Evolutionary conservation across 2,329 filamentous ascomycete genomes (phyloP).

Genomic region (Gliomastix tumulicola): DNA sequence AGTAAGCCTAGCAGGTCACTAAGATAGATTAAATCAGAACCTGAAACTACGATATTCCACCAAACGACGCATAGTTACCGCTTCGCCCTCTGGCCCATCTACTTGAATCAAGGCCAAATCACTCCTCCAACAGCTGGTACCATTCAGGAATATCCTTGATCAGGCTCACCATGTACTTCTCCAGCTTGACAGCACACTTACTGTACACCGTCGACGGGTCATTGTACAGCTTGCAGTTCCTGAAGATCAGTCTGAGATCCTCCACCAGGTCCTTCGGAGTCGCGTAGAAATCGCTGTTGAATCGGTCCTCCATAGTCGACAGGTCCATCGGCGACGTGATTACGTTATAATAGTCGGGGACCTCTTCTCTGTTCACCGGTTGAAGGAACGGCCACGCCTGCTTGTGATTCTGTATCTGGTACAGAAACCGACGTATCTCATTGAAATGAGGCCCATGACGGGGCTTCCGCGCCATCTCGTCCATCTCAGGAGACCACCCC

Average conservation of each 20-base stretch:
- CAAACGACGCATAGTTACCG: no score
- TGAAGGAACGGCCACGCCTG: conserved; percentile 69
- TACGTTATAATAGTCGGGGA: conserved; percentile 72
- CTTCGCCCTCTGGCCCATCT: no score
- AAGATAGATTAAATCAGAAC: no score
- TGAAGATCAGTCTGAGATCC: conserved; percentile 64
- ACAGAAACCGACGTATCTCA: conserved; percentile 63
- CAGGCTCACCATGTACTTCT: conserved; percentile 65
- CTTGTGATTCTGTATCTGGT: conserved; percentile 66
- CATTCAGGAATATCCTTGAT: conserved; percentile 67
- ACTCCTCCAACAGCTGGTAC: conserved; percentile 23
- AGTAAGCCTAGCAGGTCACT: no score
- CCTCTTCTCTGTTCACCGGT: conserved; percentile 69
- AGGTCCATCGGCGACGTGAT: conserved; percentile 74
- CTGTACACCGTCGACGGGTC: conserved; percentile 68
- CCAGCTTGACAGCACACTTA: conserved; percentile 66
- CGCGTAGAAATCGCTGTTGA: conserved; percentile 65
- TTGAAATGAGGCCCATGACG: conserved; percentile 72
- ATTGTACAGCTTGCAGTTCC: conserved; percentile 69
- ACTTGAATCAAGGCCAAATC: no score
- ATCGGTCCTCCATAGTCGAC: conserved; percentile 66
- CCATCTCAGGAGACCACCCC: conserved; percentile 89
- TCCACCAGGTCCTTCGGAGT: conserved; percentile 66
- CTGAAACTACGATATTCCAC: no score
- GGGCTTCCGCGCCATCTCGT: conserved; percentile 67